These are phyloP conservation scores for Lentithecium fluviatile DNA, from an alignment of 495 filamentous ascomycete genomes.

Conservation along the genomic window DNA sequence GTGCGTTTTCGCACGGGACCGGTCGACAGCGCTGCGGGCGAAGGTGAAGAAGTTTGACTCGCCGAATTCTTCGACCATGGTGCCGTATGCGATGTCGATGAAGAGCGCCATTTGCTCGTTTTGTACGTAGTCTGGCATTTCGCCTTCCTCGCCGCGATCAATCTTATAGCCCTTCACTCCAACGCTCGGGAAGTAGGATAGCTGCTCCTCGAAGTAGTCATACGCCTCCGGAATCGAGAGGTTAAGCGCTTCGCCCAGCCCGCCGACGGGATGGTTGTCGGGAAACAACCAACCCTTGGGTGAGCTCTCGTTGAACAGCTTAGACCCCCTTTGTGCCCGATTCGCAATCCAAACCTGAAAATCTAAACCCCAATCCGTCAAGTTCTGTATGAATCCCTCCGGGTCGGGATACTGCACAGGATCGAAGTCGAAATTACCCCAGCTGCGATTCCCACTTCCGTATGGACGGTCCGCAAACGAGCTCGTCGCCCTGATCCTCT, in stretches of 20 bases:
- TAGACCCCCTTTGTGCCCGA: constrained; percentile 35
- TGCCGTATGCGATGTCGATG: constrained; percentile 36
- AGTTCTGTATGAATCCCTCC: constrained; percentile 35
- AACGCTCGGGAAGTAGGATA: constrained; percentile 35
- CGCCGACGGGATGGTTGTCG: constrained; percentile 26
- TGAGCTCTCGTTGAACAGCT: constrained; percentile 32
- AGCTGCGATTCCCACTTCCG: constrained; percentile 38
- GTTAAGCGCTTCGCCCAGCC: constrained; percentile 39
- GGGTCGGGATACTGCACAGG: constrained; percentile 37
- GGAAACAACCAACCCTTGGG: constrained; percentile 37
- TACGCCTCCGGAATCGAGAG: constrained; percentile 41
- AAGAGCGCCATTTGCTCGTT: constrained; percentile 41
- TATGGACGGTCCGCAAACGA: constrained; percentile 42
- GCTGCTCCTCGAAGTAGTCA: constrained; percentile 37
- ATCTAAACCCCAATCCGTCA: constrained; percentile 35
- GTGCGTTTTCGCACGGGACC: constrained; percentile 26
- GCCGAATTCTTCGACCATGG: constrained; percentile 39
- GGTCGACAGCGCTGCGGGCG: constrained; percentile 37
- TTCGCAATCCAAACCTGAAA: constrained; percentile 43
- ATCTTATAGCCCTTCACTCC: constrained; percentile 44
- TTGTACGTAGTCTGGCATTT: constrained; percentile 42
- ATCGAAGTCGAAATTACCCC: constrained; percentile 43
- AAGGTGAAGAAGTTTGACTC: constrained; percentile 39
- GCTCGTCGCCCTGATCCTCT: constrained; percentile 37
- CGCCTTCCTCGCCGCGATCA: constrained; percentile 42